Conservation (phyloP, 306 rosid species). For the Carpinus fangiana region DNA sequence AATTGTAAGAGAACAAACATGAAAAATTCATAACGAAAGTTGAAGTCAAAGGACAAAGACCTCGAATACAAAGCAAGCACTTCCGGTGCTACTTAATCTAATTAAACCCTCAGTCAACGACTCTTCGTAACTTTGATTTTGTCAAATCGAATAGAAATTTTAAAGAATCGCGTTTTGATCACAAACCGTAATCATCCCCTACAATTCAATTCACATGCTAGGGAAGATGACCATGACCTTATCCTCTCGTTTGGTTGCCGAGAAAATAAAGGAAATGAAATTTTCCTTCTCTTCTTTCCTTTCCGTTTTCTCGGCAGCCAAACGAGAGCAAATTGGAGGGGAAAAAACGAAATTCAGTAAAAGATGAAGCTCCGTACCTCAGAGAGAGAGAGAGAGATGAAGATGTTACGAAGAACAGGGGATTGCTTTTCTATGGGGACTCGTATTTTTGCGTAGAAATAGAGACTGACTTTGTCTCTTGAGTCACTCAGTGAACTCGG, state of each 20-base stretch:
- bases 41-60: not conserved
- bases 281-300: not conserved
- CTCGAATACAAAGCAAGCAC: not conserved
- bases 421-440: not conserved
- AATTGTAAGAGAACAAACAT: not conserved
- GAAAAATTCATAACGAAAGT: not conserved
- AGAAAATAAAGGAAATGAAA: not conserved
- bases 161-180: not conserved
- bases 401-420: not conserved
- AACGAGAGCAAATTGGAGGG: not conserved
- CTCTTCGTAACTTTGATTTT: not conserved
- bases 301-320: not conserved
- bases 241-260: not conserved
- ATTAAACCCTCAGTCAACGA: not conserved
- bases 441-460: not conserved
- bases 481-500: not conserved
- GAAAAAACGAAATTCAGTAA: not conserved
- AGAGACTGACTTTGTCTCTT: not conserved
- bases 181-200: not conserved
- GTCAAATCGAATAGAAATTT: not conserved
- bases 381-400: not conserved
- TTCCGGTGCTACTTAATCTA: not conserved
- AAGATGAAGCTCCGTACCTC: not conserved
- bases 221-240: not conserved
- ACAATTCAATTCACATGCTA: not conserved